Percentiles rank a stretch among this genome's conserved stretches.
Conservation (phyloP, 495 filamentous ascomycete genomes). For the Neurospora sp. region DNA sequence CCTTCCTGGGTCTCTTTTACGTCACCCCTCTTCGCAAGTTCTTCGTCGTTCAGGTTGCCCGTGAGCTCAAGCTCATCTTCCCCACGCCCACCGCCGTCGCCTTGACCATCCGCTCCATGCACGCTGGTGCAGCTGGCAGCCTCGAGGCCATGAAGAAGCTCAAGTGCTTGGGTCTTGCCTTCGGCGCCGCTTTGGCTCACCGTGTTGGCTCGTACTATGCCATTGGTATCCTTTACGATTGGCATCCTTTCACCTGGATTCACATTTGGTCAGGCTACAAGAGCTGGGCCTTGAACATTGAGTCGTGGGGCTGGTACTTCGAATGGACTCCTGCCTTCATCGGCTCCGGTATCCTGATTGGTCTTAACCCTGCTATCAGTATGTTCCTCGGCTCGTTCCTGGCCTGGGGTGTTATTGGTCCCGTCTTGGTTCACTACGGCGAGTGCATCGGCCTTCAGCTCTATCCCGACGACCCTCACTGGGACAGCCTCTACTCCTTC, state of each 20-base stretch:
- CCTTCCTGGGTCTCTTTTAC: constrained; percentile 62
- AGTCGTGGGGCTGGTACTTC: constrained; percentile 57
- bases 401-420: constrained; percentile 58
- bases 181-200: constrained; percentile 37
- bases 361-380: constrained; percentile 54
- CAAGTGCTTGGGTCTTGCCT: constrained; percentile 43
- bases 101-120: constrained; percentile 56
- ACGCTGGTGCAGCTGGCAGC: constrained; percentile 42
- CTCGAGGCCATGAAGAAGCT: constrained; percentile 49
- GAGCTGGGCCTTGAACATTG: constrained; percentile 45
- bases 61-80: constrained; percentile 53
- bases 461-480: constrained; percentile 35
- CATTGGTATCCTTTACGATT: constrained; percentile 55
- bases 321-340: constrained; percentile 61
- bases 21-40: constrained; percentile 58
- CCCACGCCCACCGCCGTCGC: constrained; percentile 55
- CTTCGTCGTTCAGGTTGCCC: constrained; percentile 56
- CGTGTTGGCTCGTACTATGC: constrained; percentile 53
- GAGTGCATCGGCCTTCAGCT: constrained; percentile 37
- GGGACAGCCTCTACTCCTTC: constrained; percentile 40
- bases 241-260: constrained; percentile 57
- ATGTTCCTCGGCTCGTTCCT: constrained; percentile 50
- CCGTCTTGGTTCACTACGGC: constrained; percentile 47
- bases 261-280: constrained; percentile 50
- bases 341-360: constrained; percentile 55